Evolutionary conservation across 192 early-diverging fungal species (phyloP), one percentile per base, ranked within the genome.

Genomic region (Backusella tuberculispora): DNA sequence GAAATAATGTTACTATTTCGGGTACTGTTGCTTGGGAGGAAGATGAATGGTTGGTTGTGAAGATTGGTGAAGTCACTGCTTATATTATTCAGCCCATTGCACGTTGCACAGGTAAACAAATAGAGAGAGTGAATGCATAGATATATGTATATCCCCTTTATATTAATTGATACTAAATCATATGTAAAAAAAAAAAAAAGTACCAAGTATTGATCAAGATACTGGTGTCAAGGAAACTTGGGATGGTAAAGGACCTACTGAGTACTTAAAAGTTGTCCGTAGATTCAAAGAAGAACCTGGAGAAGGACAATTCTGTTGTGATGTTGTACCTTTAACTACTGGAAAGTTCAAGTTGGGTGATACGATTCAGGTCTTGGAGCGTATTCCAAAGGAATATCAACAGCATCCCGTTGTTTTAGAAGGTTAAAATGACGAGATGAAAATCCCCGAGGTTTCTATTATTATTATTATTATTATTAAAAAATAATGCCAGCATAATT

Each of bases 1-100:
- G 81, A 43, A 76, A 75, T 41, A 82, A 82, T 40, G 24, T 82
- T 7, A 66, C 69, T 0, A 82, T 82, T 41, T 14, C 68, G 17
- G 77, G 77, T 34, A 82, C 81, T 0, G 6, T 69, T 13, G 46
- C 81, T 0, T 82, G 77, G 73, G 81, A 82, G 17, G 81, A 82
- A 60, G 81, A 82, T 26, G 29, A 65, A 43, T 82, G 81, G 81
- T 34, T 82, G 40, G 81, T 82, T 8, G 74, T 82, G 73, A 78
- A 56, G 29, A 69, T 82, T 41, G 81, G 81, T 29, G 66, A 73
- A 24, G 76, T 78, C 5, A 76, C 71, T 24, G 75, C 72, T 63
- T 82, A 82, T 13, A 37, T 82, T 8, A 70, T 78, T 13, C 50
- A 71, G 37, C 77, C 81, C 9, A 75, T 78, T 26, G 66, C 43